Evolutionary conservation across 306 rosid genomes (phyloP), one percentile per base, ranked within the genome.

Genomic region (Sicyos baderoa): DNA sequence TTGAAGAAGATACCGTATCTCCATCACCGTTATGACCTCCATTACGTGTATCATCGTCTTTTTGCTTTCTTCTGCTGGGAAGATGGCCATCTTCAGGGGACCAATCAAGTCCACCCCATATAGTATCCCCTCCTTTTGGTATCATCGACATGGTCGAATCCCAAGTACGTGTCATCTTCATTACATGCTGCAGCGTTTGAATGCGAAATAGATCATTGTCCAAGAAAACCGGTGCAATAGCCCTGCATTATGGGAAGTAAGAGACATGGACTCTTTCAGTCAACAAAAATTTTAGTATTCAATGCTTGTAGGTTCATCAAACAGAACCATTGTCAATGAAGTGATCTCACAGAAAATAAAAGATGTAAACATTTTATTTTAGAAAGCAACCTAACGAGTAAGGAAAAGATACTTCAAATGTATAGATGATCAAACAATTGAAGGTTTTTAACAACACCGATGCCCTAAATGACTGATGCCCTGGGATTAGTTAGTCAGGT

Each of bases 61-160:
- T 84, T 70, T 78, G 80, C 76, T 73, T 87, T 76, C 74, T 82
- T 74, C 55, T 73, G 73, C 55, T 71, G 57, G 82, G 84, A 68
- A 65, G 50, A 51, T 68, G 82, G 51, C 81, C 83, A 74, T 84
- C 95, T 80, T 90, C 96, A 18, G 96, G 96, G 15, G 88, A 87
- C 95, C 95, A 86, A 80, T 90, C 95, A 81, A 86, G 82, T 52
- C 74, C 95, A 66, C 96, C 96, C 96, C 96, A 90, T 75, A 90
- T 87, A 32, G 82, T 77, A 49, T 87, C 89, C 68, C 96, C 96
- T 45, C 96, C 96, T 80, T 62, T 90, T 50, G 96, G 96, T 75
- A 90, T 82, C 96, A 90, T 90, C 57, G 96, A 87, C 95, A 90
- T 85, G 18, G 96, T 90, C 48, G 96, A 81, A 79, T 90, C 96